Evolutionary conservation across 2,329 filamentous ascomycete species (phyloP).

Genomic region (Apiospora pterosperma): DNA sequence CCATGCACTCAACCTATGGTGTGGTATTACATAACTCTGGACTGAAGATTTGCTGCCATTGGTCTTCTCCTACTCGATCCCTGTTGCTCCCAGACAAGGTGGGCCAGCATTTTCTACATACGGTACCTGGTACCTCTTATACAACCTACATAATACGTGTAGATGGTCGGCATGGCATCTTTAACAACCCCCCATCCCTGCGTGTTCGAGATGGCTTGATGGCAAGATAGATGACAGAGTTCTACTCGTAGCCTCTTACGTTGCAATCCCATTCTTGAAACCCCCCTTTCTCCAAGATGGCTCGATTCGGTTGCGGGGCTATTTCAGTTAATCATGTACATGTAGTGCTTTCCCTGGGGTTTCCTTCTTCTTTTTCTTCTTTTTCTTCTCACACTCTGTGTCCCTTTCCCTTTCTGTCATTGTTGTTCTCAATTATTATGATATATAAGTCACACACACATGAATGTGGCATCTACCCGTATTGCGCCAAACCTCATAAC

Average conservation of each 20-base stretch:
- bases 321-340: not conserved
- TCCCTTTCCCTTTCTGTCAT: not conserved
- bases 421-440: not conserved
- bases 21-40: too few species aligned
- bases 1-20: not conserved
- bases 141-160: too few species aligned
- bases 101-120: not conserved
- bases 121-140: too few species aligned
- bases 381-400: not conserved
- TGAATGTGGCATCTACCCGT: not conserved
- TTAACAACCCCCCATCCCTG: not conserved
- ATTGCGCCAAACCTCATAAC: not conserved
- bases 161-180: not conserved
- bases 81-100: not conserved
- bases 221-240: not conserved
- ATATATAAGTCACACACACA: not conserved
- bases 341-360: not conserved
- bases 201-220: constrained; percentile 1
- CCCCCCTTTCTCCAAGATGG: not conserved
- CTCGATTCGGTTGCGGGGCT: not conserved
- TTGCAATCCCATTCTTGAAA: not conserved
- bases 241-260: constrained; percentile 2
- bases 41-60: too few species aligned
- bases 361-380: not conserved
- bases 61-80: not conserved